Evolutionary conservation across 139 green algal genomes (phyloP).

Genomic region (Chlorella sp.): DNA sequence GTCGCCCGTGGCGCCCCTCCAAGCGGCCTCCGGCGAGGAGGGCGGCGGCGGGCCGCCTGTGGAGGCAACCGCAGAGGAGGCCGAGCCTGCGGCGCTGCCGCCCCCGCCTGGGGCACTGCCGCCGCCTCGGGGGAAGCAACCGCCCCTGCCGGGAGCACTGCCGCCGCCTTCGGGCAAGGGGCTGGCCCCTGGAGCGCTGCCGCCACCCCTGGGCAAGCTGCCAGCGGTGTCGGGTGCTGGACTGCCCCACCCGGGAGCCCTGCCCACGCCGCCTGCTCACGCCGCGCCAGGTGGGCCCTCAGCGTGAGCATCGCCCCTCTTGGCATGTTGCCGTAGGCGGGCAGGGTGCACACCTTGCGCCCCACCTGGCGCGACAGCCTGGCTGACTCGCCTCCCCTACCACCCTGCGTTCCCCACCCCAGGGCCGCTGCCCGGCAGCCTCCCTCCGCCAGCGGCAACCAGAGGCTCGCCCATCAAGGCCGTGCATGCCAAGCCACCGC

Average conservation of each 20-base stretch:
- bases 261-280: not conserved
- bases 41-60: not conserved
- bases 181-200: not conserved
- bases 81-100: not conserved
- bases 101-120: not conserved
- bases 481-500: not conserved
- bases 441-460: constrained; percentile 9
- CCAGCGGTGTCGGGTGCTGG: not conserved
- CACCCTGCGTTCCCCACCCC: not conserved
- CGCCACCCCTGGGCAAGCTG: not conserved
- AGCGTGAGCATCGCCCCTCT: not conserved
- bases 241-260: not conserved
- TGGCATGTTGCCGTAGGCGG: not conserved
- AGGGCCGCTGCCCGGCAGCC: constrained; percentile 9
- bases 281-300: not conserved
- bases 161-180: not conserved
- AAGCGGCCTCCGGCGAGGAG: not conserved
- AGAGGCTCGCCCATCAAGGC: constrained; percentile 8
- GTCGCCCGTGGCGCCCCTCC: not conserved
- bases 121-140: too few species aligned
- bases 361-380: not conserved
- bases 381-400: not conserved
- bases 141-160: too few species aligned
- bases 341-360: not conserved
- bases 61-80: not conserved